Percentiles rank a stretch among this genome's conserved stretches.
Evolutionary conservation across 768 basidiomycete genomes (phyloP).

Genomic region (Russula earlei): DNA sequence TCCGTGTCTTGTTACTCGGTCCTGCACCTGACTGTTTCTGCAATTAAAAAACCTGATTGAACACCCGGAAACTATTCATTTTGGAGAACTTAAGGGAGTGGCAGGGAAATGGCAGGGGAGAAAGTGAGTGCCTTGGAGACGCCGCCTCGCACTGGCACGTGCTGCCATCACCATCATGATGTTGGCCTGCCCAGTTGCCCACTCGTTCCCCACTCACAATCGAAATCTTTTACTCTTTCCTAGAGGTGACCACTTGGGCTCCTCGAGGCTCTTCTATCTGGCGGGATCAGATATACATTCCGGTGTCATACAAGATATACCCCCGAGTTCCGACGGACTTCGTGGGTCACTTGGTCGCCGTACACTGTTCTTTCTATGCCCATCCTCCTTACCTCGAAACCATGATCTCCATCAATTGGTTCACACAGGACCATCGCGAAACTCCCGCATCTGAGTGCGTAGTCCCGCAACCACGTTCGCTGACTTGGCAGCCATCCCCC

Average conservation of each 20-base stretch:
- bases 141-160: background rate
- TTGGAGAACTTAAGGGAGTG: background rate
- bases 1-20: conserved; percentile 2
- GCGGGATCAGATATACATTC: background rate
- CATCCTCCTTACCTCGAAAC: background rate
- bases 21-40: background rate
- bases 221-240: background rate
- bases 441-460: background rate
- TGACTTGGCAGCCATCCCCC: conserved; percentile 14
- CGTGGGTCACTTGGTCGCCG: background rate
- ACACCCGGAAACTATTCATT: background rate
- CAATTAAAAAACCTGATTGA: conserved; percentile 13
- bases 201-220: background rate
- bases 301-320: background rate
- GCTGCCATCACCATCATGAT: background rate
- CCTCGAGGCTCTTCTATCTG: background rate
- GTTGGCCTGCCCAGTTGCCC: too few species aligned
- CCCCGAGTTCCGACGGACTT: background rate
- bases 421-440: background rate
- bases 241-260: background rate
- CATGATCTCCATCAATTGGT: conserved; percentile 8
- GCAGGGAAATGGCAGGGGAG: background rate
- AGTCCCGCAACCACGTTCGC: conserved; percentile 2
- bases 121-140: background rate
- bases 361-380: background rate